These are phyloP conservation scores for Suillus discolor DNA, from an alignment of 768 basidiomycete species.

Conservation along the genomic window DNA sequence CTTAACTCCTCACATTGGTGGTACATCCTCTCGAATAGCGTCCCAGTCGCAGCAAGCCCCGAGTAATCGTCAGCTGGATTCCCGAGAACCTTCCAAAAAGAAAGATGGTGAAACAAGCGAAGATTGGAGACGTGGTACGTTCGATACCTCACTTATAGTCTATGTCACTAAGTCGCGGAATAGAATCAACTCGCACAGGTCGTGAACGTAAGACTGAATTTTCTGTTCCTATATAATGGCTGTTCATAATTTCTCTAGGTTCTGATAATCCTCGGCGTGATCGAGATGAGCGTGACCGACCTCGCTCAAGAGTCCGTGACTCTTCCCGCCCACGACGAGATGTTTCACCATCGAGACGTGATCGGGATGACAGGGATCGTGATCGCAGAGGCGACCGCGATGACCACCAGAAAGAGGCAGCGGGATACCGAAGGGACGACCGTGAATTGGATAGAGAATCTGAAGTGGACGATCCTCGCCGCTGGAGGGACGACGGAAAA, in stretches of 20 bases:
- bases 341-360: constrained; percentile 53
- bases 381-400: constrained; percentile 40
- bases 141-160: constrained; percentile 17
- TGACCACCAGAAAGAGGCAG: constrained; percentile 20
- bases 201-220: constrained; percentile 56
- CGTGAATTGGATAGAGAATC: constrained; percentile 46
- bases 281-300: constrained; percentile 62
- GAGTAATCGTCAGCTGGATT: constrained; percentile 56
- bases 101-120: constrained; percentile 75
- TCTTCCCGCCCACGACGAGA: constrained; percentile 65
- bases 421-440: constrained; percentile 34
- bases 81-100: constrained; percentile 62
- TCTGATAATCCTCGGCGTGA: constrained; percentile 57
- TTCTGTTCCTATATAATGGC: not conserved
- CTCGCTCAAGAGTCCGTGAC: constrained; percentile 65
- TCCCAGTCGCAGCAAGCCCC: constrained; percentile 35
- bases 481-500: constrained; percentile 84
- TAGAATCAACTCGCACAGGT: constrained; percentile 50
- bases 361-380: constrained; percentile 27
- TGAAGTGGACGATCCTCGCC: constrained; percentile 68
- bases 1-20: constrained; percentile 56
- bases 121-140: constrained; percentile 84
- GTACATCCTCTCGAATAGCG: constrained; percentile 44
- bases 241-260: constrained; percentile 37
- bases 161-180: constrained; percentile 34